phyloP scores from a whole-genome alignment of 306 rosid species.

The Trifolium subterraneum region DNA sequence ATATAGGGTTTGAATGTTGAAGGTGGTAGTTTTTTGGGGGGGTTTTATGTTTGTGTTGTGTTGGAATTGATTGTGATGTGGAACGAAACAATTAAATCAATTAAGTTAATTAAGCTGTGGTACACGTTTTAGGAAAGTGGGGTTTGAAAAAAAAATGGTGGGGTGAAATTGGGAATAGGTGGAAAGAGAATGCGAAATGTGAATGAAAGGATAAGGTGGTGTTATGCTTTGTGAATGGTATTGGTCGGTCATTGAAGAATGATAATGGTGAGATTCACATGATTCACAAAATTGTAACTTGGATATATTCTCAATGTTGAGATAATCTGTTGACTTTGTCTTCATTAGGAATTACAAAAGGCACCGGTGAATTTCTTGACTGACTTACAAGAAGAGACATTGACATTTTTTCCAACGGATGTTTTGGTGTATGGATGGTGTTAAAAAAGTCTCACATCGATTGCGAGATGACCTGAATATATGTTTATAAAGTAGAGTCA shows the following conservation, averaged over 20 bases:
- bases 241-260: slow-evolving; percentile 10
- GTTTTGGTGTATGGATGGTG: no score
- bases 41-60: slow-evolving; percentile 17
- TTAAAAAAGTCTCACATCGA: no score
- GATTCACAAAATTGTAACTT: slow-evolving; percentile 43
- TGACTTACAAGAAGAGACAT: no score
- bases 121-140: slow-evolving; percentile 30
- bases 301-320: slow-evolving; percentile 47
- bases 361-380: no score
- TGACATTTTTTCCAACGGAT: no score
- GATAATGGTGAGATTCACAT: background rate
- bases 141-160: background rate
- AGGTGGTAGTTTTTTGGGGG: background rate
- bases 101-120: slow-evolving; percentile 25
- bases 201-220: slow-evolving; percentile 50
- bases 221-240: slow-evolving; percentile 24
- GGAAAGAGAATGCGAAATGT: slow-evolving; percentile 32
- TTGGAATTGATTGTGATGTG: slow-evolving; percentile 31
- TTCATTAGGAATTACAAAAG: background rate
- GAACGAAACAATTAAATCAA: background rate
- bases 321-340: slow-evolving; percentile 44
- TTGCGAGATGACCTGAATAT: no score
- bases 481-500: no score
- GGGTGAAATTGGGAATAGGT: background rate
- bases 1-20: background rate